Base-by-base conservation (phyloP, 176 grass and related monocot genomes). In the Secale cereale region DNA sequence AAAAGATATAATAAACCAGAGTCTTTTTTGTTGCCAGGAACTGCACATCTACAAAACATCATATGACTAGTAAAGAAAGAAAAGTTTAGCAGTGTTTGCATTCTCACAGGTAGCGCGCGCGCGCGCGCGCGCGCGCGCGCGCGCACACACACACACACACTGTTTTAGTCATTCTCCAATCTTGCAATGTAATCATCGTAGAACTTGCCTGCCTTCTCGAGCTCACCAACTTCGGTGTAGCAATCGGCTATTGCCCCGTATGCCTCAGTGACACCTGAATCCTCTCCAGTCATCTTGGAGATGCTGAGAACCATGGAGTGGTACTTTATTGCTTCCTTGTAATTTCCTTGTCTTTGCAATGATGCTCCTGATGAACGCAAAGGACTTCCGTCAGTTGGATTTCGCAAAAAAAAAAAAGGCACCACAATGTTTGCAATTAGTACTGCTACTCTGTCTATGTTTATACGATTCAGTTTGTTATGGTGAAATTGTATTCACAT, bases 241-340 rank as follows among this genome's bases (percentile, higher is more conserved):
- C 97, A 98, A 77, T 98, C 97, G 1, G 97, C 93, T 72, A 98
- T 98, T 57, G 97, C 97, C 36, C 97, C 93, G 1, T 95, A 98
- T 8, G 93, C 97, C 86, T 98, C 93, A 4, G 97, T 98, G 39
- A 96, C 77, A 48, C 97, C 97, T 2, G 97, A 81, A 65, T 94
- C 88, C 88, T 96, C 97, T 76, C 88, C 82, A 0, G 88, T 89
- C 81, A 78, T 86, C 72, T 84, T 87, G 15, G 97, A 98, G 81
- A 95, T 88, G 52, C 90, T 85, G 26, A 96, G 82, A 77, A 98
- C 97, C 85, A 91, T 91, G 27, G 87, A 86, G 81, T 98, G 97
- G 32, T 98, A 98, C 61, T 94, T 98, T 90, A 94, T 91, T 82
- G 93, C 97, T 81, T 98, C 97, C 52, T 90, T 92, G 86, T 96